Percentiles rank a stretch among this genome's conserved stretches.
Conservation (phyloP, 2,329 filamentous ascomycete genomes). For the Cercospora brassicicola region DNA sequence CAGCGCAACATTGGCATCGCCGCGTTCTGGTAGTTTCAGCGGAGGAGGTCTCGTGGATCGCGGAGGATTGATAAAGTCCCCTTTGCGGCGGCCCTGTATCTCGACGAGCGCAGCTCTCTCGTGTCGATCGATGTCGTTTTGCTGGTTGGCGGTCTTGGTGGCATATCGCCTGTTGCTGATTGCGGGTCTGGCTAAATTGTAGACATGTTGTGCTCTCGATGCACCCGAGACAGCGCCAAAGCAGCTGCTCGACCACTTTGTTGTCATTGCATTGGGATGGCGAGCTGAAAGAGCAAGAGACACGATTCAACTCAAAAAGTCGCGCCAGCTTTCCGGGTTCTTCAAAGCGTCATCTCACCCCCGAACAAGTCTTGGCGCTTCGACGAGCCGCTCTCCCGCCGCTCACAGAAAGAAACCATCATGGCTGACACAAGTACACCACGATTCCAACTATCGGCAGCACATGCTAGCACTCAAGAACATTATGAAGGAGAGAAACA, state of each 20-base stretch:
- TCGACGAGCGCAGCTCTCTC: slow-evolving; percentile 27
- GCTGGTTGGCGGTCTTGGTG: slow-evolving; percentile 8
- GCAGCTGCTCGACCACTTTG: slow-evolving; percentile 34
- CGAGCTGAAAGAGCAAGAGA: background rate
- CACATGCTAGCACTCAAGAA: background rate
- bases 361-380: background rate
- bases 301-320: background rate
- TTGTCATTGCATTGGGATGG: slow-evolving; percentile 40
- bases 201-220: slow-evolving; percentile 12
- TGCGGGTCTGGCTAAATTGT: background rate
- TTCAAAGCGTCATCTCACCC: slow-evolving; percentile 3
- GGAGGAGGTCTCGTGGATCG: slow-evolving; percentile 69
- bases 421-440: no score
- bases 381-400: background rate
- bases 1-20: slow-evolving; percentile 46
- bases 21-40: slow-evolving; percentile 62
- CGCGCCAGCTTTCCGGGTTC: background rate
- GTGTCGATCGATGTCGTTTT: slow-evolving; percentile 18
- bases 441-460: no score
- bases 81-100: slow-evolving; percentile 43
- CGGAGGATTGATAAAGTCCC: slow-evolving; percentile 67
- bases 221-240: slow-evolving; percentile 33
- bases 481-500: background rate
- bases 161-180: slow-evolving; percentile 2
- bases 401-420: background rate